Evolutionary conservation across 441 rosid species (phyloP).

Genomic region (Euphorbia schlechtendalii): DNA sequence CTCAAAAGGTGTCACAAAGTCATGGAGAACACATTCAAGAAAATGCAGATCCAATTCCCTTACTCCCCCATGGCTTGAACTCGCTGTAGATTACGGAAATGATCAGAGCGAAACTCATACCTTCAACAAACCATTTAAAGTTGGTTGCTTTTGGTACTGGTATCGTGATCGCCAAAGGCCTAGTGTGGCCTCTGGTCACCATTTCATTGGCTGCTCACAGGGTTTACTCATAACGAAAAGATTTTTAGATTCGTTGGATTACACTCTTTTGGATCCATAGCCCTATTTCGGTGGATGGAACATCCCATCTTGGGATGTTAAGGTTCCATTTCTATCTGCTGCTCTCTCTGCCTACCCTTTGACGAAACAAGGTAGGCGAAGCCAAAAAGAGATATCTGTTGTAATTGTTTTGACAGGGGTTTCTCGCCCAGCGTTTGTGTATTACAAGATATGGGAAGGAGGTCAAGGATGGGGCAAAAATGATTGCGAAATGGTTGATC

Average conservation of each 20-base stretch:
- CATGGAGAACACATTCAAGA: conserved; percentile 5
- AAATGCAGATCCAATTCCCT: conserved; percentile 10
- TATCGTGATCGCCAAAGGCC: not conserved
- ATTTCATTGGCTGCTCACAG: too few relatives aligned
- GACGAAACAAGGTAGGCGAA: not conserved
- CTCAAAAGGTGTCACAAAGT: conserved; percentile 8
- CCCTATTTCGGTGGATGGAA: not conserved
- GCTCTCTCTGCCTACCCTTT: not conserved
- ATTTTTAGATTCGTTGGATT: not conserved
- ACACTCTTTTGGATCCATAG: not conserved
- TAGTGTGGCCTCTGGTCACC: not conserved
- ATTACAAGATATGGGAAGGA: not conserved
- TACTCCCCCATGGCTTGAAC: conserved; percentile 3
- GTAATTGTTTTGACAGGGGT: conserved; percentile 23
- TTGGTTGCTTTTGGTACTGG: not conserved
- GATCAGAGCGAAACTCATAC: too few relatives aligned
- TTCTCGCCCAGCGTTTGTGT: conserved; percentile 5
- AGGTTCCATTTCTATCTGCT: conserved; percentile 6
- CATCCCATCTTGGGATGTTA: conserved; percentile 20
- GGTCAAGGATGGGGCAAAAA: not conserved
- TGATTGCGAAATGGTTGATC: not conserved
- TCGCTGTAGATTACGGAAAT: not conserved
- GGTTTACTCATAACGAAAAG: conserved; percentile 2
- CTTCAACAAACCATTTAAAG: not conserved
- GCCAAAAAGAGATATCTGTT: not conserved